These are phyloP conservation scores for Crithidia brevicula DNA, from an alignment of 208 protist species.

Conservation along the genomic window DNA sequence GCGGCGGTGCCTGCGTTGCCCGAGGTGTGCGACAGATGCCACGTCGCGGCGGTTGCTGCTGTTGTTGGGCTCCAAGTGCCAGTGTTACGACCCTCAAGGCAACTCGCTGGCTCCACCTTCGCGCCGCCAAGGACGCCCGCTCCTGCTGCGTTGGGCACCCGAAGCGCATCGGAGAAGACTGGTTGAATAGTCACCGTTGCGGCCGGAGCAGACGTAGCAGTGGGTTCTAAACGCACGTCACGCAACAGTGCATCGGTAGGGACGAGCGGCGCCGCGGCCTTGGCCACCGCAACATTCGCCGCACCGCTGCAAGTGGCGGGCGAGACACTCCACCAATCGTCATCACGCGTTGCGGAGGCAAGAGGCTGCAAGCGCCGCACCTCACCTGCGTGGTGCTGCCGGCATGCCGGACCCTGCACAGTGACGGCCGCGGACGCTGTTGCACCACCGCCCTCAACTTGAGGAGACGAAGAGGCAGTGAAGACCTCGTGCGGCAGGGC, in stretches of 20 bases:
- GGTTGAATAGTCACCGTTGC: slow-evolving; percentile 11
- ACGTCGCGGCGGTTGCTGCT: not conserved
- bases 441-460: too few relatives aligned
- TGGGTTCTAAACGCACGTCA: slow-evolving; percentile 10
- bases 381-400: not conserved
- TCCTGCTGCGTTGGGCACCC: slow-evolving; percentile 30
- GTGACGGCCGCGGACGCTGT: not conserved
- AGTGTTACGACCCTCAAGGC: too few relatives aligned
- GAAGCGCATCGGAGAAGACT: slow-evolving; percentile 14
- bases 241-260: slow-evolving; percentile 23
- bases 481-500: not conserved
- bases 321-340: slow-evolving; percentile 1
- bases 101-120: too few relatives aligned
- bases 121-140: too few relatives aligned
- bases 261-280: slow-evolving; percentile 14
- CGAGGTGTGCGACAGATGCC: too few relatives aligned
- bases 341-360: not conserved
- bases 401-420: not conserved
- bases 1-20: too few relatives aligned
- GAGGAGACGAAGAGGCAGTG: not conserved
- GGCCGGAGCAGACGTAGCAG: not conserved
- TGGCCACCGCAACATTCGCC: not conserved
- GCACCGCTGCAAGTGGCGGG: not conserved
- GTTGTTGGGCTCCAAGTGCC: too few relatives aligned
- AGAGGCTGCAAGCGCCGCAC: slow-evolving; percentile 14